Percentiles rank a stretch among this genome's conserved stretches.
These are phyloP conservation scores for Collybia mongolica DNA, from an alignment of 768 basidiomycete genomes.

Conservation along the genomic window DNA sequence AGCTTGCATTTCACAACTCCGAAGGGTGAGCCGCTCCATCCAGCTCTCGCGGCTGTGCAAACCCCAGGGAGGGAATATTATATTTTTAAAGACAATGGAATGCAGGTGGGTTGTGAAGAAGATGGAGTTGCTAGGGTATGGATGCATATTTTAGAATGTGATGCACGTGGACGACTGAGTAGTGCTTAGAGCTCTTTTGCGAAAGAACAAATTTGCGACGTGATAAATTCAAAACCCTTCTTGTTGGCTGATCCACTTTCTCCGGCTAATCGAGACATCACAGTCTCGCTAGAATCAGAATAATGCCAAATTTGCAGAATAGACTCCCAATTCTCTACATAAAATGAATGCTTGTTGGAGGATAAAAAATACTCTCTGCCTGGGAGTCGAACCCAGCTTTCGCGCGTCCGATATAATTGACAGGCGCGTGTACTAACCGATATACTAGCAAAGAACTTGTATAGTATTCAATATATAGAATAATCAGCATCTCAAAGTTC, in stretches of 20 bases:
- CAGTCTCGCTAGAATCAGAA: too few relatives aligned
- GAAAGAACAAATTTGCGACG: too few relatives aligned
- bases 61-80: conserved; percentile 69
- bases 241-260: too few relatives aligned
- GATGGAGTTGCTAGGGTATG: conserved; percentile 65
- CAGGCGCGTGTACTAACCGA: conserved; percentile 9
- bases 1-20: conserved; percentile 63
- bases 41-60: conserved; percentile 66
- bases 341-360: too few relatives aligned
- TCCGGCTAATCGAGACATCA: too few relatives aligned
- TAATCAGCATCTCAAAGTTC: too few relatives aligned
- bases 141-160: conserved; percentile 57
- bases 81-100: conserved; percentile 71
- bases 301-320: too few relatives aligned
- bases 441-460: conserved; percentile 8
- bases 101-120: conserved; percentile 76
- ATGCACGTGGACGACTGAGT: conserved; percentile 6
- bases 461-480: background rate
- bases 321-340: too few relatives aligned
- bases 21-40: conserved; percentile 46
- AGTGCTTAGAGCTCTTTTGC: too few relatives aligned
- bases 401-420: conserved; percentile 1
- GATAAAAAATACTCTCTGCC: conserved; percentile 1
- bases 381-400: conserved; percentile 9
- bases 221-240: too few relatives aligned